Evolutionary conservation across 345 rosid species (phyloP).

Genomic region (Lagerstroemia speciosa): DNA sequence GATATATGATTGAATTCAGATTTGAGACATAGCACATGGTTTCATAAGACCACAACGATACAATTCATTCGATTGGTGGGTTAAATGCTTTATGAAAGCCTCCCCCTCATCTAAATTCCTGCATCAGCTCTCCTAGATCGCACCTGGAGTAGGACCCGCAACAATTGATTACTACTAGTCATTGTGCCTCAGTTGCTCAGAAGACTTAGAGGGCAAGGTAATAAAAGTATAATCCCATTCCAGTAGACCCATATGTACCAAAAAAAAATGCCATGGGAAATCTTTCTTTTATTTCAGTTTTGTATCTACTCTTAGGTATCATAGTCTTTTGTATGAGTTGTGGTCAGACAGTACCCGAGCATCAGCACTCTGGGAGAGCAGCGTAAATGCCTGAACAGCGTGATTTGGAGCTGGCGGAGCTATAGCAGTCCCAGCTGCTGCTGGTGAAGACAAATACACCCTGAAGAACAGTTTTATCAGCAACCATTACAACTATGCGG

Average conservation of each 20-base stretch:
- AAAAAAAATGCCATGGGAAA: not conserved
- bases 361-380: constrained; percentile 49
- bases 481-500: not conserved
- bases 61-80: too few relatives aligned
- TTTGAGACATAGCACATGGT: too few relatives aligned
- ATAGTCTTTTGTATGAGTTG: too few relatives aligned
- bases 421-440: not conserved
- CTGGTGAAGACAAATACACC: constrained; percentile 6
- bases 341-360: constrained; percentile 30
- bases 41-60: too few relatives aligned
- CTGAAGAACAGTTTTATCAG: constrained; percentile 2
- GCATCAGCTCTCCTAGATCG: too few relatives aligned
- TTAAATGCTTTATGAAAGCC: too few relatives aligned
- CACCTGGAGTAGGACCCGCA: too few relatives aligned
- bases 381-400: constrained; percentile 50
- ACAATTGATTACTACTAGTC: too few relatives aligned
- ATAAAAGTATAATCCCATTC: not conserved
- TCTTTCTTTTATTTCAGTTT: too few relatives aligned
- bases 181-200: not conserved
- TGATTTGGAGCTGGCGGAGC: constrained; percentile 22
- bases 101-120: too few relatives aligned
- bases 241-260: not conserved
- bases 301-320: too few relatives aligned
- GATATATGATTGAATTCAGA: too few relatives aligned
- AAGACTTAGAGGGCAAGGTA: not conserved